Evolutionary conservation across 2,329 filamentous ascomycete genomes (phyloP), one percentile per base, ranked within the genome.

Genomic region (Colletotrichum phormii): DNA sequence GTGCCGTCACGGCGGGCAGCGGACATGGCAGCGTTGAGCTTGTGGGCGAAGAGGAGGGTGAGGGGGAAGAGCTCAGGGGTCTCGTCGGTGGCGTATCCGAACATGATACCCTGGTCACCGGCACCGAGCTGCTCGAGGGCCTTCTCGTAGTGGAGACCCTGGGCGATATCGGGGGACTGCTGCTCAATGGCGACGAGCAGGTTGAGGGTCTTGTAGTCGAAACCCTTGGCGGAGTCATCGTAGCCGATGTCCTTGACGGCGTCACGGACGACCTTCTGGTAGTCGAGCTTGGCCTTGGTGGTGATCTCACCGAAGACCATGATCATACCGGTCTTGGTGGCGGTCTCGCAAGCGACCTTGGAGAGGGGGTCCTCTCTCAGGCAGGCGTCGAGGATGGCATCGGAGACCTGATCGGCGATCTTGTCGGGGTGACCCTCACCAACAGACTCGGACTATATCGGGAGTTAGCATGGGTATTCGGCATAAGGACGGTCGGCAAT

Each of bases 21-120:
- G 76, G 92, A 94, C 95, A 99, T 97, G 85, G 95, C 95, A 82
- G 92, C 90, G 89, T 99, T 99, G 80, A 99, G 94, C 90, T 95
- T 95, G 92, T 99, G 97, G 81, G 97, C 93, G 82, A 98, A 92
- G 81, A 96, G 91, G 79, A 98, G 90, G 81, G 96, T 98, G 81
- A 99, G 89, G 78, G 97, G 97, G 84, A 98, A 94, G 79, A 97
- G 91, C 89, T 99, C 97, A 75, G 96, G 95, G 80, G 97, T 98
- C 91, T 99, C 97, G 82, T 99, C 97, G 81, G 97, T 98, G 85
- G 97, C 97, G 90, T 99, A 99, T 81, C 97, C 97, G 87, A 99
- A 99, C 97, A 99, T 99, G 90, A 99, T 98, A 90, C 97, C 97
- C 90, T 99, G 97, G 87, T 99, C 97, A 93, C 97, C 97, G 76